These are phyloP conservation scores for Metschnikowia reukaufii DNA, from an alignment of 805 yeast genomes.

Conservation along the genomic window DNA sequence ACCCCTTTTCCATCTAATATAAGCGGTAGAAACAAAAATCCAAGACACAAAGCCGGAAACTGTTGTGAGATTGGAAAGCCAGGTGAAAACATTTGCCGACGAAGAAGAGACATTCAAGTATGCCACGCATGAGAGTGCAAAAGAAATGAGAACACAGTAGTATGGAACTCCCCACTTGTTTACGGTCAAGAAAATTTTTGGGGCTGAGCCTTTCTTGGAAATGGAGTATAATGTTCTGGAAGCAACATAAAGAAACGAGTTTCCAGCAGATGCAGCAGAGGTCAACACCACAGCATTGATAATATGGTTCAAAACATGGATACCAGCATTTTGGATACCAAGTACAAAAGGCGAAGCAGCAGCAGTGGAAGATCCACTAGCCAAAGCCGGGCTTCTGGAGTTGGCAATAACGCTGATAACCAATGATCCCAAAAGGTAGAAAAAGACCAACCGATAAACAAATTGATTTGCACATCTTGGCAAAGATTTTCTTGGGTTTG, in stretches of 20 bases:
- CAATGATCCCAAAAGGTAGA: constrained; percentile 41
- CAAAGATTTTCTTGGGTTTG: constrained; percentile 57
- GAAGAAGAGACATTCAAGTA: constrained; percentile 56
- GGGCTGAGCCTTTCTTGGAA: constrained; percentile 21
- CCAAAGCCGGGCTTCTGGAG: constrained; percentile 27
- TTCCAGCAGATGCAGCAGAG: constrained; percentile 48
- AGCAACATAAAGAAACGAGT: constrained; percentile 22
- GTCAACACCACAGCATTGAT: constrained; percentile 76
- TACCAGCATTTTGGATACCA: constrained; percentile 70
- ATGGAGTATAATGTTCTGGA: constrained; percentile 21
- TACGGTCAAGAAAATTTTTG: constrained; percentile 18
- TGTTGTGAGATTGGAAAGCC: constrained; percentile 66
- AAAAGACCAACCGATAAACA: constrained; percentile 48
- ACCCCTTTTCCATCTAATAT: constrained; percentile 65
- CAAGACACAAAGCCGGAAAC: constrained; percentile 68
- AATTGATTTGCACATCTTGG: constrained; percentile 63
- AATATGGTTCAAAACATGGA: constrained; percentile 68
- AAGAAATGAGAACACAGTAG: constrained; percentile 31
- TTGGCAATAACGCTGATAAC: constrained; percentile 41
- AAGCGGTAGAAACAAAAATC: constrained; percentile 54
- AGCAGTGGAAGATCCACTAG: constrained; percentile 38
- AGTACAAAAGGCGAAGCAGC: constrained; percentile 80
- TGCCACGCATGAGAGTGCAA: constrained; percentile 45
- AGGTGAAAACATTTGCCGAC: constrained; percentile 54
- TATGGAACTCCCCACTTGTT: constrained; percentile 48